Conservation (phyloP, 2,329 filamentous ascomycete species). For the Colletotrichum lini region DNA sequence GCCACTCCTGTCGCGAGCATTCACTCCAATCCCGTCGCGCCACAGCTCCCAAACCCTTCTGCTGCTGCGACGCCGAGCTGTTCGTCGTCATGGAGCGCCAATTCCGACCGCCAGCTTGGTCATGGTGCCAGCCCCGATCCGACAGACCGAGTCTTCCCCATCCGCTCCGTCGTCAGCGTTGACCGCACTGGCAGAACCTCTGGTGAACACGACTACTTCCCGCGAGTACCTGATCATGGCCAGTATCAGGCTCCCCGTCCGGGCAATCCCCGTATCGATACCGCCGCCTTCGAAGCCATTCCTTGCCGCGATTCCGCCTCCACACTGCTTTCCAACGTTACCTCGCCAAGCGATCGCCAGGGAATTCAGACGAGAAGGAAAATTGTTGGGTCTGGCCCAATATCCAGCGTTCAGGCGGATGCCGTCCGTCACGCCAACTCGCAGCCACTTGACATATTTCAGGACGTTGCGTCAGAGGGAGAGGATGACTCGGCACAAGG, state of each 20-base stretch:
- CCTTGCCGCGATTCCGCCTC: conserved; percentile 27
- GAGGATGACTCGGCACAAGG: conserved; percentile 42
- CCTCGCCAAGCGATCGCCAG: conserved; percentile 44
- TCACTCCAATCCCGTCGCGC: conserved; percentile 11
- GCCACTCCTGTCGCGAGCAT: conserved; percentile 32
- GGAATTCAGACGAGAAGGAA: conserved; percentile 48
- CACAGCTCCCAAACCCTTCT: conserved; percentile 2
- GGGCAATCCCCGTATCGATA: conserved; percentile 49
- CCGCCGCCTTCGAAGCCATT: conserved; percentile 46
- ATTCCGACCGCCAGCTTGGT: conserved; percentile 58
- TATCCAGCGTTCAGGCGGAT: conserved; percentile 63
- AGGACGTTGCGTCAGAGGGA: conserved; percentile 46
- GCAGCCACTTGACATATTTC: conserved; percentile 49
- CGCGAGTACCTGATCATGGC: conserved; percentile 52
- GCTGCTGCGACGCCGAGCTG: conserved; percentile 44
- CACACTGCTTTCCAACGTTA: conserved; percentile 27
- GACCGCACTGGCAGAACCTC: conserved; percentile 65
- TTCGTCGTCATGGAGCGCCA: conserved; percentile 59
- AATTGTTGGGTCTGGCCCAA: conserved; percentile 55
- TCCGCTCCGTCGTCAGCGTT: conserved; percentile 83
- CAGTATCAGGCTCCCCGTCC: conserved; percentile 50
- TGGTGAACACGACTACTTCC: conserved; percentile 56
- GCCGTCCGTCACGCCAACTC: conserved; percentile 56
- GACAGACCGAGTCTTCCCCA: conserved; percentile 81
- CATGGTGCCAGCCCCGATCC: conserved; percentile 52